phyloP scores from a whole-genome alignment of 495 filamentous ascomycete species.

The Tuber umbilicatum region DNA sequence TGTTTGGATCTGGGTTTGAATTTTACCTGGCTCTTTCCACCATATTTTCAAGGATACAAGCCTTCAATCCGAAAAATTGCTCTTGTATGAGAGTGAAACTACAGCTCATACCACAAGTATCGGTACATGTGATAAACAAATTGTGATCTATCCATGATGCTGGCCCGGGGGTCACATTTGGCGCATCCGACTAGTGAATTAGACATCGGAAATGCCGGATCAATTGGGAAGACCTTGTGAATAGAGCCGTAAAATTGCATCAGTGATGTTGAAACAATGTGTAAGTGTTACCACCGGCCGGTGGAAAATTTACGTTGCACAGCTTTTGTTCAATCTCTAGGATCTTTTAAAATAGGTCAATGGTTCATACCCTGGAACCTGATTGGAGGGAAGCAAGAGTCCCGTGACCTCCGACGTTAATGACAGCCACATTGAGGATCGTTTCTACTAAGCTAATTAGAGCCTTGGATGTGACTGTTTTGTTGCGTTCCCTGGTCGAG shows the following conservation, averaged over 20 bases:
- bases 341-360: neutral
- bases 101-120: slow-evolving; percentile 3
- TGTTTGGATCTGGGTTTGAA: neutral
- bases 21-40: neutral
- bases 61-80: neutral
- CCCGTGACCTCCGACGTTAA: neutral
- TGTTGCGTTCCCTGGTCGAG: neutral
- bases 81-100: slow-evolving; percentile 4
- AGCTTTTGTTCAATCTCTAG: neutral
- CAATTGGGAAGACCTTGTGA: neutral
- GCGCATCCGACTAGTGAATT: neutral
- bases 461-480: slow-evolving; percentile 3
- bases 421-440: neutral
- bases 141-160: neutral
- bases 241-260: neutral
- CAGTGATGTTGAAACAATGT: neutral
- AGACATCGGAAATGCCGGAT: neutral
- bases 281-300: neutral
- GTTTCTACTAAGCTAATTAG: neutral
- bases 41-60: neutral
- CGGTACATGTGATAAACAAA: neutral
- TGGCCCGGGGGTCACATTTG: neutral
- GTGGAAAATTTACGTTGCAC: neutral
- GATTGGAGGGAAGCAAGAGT: neutral
- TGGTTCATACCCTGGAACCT: neutral